Evolutionary conservation across 73 alveolate species (phyloP).

Genomic region (Durusdinium trenchii): DNA sequence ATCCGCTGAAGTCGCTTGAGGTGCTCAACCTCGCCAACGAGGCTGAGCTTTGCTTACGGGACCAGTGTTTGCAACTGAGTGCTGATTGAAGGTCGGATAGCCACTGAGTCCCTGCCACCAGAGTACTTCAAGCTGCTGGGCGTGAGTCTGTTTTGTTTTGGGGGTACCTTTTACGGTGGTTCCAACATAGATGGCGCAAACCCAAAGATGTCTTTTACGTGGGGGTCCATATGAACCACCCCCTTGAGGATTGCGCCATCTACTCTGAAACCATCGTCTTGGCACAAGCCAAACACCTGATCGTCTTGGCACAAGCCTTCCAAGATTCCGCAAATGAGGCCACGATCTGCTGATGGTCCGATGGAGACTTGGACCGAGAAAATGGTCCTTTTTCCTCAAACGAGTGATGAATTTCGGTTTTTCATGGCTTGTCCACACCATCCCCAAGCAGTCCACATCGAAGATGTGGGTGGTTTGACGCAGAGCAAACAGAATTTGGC

Average conservation of each 20-base stretch:
- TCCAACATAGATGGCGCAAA: not conserved
- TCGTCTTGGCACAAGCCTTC: too few relatives aligned
- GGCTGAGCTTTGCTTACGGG: not conserved
- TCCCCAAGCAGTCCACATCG: too few relatives aligned
- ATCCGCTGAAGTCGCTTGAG: not conserved
- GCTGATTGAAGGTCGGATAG: conserved; percentile 28
- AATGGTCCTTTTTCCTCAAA: not conserved
- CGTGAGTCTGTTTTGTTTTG: too few relatives aligned
- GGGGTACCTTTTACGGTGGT: too few relatives aligned
- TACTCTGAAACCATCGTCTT: not conserved
- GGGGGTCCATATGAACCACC: too few relatives aligned
- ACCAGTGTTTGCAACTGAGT: not conserved
- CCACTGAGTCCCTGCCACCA: conserved; percentile 83
- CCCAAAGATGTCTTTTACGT: not conserved
- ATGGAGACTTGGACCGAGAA: not conserved
- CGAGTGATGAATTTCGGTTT: not conserved
- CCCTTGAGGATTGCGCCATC: not conserved
- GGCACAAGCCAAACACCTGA: too few relatives aligned
- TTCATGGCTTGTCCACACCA: too few relatives aligned
- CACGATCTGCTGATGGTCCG: conserved; percentile 13
- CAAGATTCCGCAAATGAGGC: too few relatives aligned
- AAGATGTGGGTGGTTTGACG: too few relatives aligned
- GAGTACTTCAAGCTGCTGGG: conserved; percentile 65
- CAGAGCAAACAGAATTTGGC: too few relatives aligned
- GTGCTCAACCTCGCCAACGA: not conserved